Evolutionary conservation across 192 early-diverging fungal species (phyloP).

Genomic region (Linnemannia zychae): DNA sequence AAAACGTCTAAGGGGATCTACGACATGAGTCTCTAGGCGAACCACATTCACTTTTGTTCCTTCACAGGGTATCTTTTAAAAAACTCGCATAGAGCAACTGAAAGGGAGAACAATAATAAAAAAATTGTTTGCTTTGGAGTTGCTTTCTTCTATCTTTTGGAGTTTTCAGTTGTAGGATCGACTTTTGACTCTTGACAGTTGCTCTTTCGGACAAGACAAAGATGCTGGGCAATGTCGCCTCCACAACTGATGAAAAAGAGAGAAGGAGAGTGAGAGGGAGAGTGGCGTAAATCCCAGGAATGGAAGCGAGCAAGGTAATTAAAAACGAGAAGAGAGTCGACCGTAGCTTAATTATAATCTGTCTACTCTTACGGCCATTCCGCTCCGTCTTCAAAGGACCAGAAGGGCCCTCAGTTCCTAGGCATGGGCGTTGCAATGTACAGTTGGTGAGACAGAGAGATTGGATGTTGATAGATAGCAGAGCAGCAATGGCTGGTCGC

Average conservation of each 20-base stretch:
- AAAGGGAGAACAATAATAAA: neutral
- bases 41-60: neutral
- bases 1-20: neutral
- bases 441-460: too few species aligned
- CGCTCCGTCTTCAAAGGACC: neutral
- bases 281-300: neutral
- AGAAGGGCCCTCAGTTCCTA: neutral
- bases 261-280: too few species aligned
- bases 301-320: neutral
- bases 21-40: neutral
- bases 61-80: neutral
- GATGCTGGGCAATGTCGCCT: neutral
- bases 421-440: too few species aligned
- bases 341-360: neutral
- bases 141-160: neutral
- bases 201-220: neutral
- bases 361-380: slow-evolving; percentile 1
- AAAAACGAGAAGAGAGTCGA: neutral
- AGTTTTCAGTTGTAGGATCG: neutral
- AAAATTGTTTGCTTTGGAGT: neutral
- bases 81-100: neutral
- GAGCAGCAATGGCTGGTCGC: too few species aligned
- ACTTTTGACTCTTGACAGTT: neutral
- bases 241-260: too few species aligned
- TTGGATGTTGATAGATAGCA: too few species aligned